phyloP scores from a whole-genome alignment of 169 alveolate genomes.

The Miamiensis avidus region DNA sequence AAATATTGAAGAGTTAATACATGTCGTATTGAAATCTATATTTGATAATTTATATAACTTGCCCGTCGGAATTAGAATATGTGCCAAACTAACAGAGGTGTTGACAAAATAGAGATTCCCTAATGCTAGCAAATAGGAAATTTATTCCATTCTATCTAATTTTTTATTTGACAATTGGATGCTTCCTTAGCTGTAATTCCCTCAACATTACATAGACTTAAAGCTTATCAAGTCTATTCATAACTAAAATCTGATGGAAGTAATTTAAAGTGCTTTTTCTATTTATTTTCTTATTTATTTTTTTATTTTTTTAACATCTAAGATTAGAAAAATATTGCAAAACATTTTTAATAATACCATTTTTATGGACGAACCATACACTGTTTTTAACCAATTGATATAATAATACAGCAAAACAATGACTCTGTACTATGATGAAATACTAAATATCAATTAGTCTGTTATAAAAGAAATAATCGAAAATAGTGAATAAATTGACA shows the following conservation, averaged over 20 bases:
- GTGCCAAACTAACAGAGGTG: background rate
- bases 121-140: too few species aligned
- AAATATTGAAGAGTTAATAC: background rate
- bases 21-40: background rate
- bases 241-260: background rate
- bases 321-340: background rate
- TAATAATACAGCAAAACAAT: too few species aligned
- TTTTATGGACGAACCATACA: background rate
- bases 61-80: background rate
- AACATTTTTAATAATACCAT: too few species aligned
- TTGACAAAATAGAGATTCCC: too few species aligned
- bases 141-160: background rate
- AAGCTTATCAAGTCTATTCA: background rate
- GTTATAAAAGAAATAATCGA: background rate
- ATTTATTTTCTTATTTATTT: too few species aligned
- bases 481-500: background rate
- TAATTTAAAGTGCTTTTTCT: too few species aligned
- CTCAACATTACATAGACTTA: background rate
- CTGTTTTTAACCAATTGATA: background rate
- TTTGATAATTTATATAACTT: background rate
- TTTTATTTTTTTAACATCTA: too few species aligned
- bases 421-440: background rate
- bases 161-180: background rate
- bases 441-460: too few species aligned
- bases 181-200: background rate